Conservation (phyloP, 192 early-diverging fungal species). For the Piromyces finnis region DNA sequence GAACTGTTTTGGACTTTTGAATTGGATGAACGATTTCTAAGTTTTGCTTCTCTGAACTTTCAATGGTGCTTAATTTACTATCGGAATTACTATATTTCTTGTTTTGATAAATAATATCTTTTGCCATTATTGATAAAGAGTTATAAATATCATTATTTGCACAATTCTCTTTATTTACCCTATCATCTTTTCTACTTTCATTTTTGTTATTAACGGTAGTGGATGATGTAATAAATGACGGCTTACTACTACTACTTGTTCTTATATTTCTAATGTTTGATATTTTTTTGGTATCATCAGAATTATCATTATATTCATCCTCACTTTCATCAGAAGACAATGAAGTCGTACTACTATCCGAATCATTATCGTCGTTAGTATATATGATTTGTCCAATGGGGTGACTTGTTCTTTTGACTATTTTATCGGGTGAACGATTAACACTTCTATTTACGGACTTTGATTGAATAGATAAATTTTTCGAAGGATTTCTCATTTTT, state of each 20-base stretch:
- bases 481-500: background rate
- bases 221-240: background rate
- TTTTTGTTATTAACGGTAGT: background rate
- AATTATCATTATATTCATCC: background rate
- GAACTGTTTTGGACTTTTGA: background rate
- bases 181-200: background rate
- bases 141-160: background rate
- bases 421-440: background rate
- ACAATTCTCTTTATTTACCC: background rate
- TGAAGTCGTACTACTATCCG: background rate
- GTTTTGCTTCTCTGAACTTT: background rate
- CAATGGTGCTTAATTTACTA: background rate
- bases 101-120: background rate
- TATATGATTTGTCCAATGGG: background rate
- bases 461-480: background rate
- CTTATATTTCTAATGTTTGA: background rate
- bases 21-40: background rate
- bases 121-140: background rate
- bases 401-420: background rate
- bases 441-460: background rate
- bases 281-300: background rate
- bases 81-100: background rate
- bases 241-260: too few species aligned
- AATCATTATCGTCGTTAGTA: background rate
- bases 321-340: background rate